Conservation (phyloP, 1,284 basidiomycete genomes). For the Naganishia sp. region DNA sequence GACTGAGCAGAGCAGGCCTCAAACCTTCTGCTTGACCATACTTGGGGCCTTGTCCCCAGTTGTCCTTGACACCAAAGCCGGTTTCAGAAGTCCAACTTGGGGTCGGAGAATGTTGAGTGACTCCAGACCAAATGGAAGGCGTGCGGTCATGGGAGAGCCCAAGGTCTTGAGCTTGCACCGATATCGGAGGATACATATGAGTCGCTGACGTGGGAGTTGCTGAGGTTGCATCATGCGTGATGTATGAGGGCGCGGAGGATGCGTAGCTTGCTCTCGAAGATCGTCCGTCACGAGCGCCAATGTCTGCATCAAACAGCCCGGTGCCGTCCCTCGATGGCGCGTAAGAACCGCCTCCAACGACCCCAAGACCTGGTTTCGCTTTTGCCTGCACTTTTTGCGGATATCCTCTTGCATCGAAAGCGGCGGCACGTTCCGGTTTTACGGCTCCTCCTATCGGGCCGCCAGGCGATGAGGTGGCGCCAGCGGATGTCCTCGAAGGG, state of each 20-base stretch:
- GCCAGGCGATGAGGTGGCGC: not conserved
- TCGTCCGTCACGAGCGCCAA: not conserved
- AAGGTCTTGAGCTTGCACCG: conserved; percentile 8
- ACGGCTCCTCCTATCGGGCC: not conserved
- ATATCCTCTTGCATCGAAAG: conserved; percentile 36
- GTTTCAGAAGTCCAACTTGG: conserved; percentile 30
- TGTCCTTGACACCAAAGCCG: conserved; percentile 24
- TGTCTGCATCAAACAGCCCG: conserved; percentile 4
- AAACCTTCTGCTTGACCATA: conserved; percentile 7
- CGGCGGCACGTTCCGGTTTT: conserved; percentile 20
- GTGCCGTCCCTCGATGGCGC: conserved; percentile 7
- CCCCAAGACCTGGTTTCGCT: not conserved
- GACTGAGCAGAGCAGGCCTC: conserved; percentile 2
- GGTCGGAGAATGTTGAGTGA: conserved; percentile 22
- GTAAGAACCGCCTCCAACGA: not conserved
- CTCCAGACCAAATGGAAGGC: conserved; percentile 27
- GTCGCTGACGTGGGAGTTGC: not conserved
- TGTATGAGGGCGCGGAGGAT: conserved; percentile 12
- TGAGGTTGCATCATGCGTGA: conserved; percentile 6
- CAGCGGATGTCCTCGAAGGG: not conserved
- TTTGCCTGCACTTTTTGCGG: conserved; percentile 28
- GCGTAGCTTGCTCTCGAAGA: conserved; percentile 24
- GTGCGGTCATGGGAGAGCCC: conserved; percentile 7
- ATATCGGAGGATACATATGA: conserved; percentile 20
- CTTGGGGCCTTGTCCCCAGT: conserved; percentile 23